Conservation (phyloP, 2,329 filamentous ascomycete genomes). For the Thelonectria rubi region DNA sequence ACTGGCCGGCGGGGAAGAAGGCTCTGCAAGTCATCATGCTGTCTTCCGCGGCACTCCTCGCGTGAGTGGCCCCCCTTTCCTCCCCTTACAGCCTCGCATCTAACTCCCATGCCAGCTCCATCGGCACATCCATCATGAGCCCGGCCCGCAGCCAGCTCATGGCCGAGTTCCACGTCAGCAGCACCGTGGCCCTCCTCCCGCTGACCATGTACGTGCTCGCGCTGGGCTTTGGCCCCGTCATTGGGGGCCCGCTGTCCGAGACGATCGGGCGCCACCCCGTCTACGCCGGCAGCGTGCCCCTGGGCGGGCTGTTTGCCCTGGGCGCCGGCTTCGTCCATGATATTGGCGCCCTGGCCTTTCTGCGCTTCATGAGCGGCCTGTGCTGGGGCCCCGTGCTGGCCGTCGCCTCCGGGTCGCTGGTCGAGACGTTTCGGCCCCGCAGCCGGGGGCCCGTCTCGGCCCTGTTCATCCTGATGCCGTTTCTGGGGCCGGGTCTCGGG, state of each 20-base stretch:
- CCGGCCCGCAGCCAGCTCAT: slow-evolving; percentile 54
- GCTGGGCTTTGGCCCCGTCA: slow-evolving; percentile 66
- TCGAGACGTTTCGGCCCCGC: slow-evolving; percentile 57
- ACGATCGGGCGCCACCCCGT: slow-evolving; percentile 63
- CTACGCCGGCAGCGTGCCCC: slow-evolving; percentile 56
- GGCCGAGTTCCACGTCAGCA: slow-evolving; percentile 61
- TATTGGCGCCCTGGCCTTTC: slow-evolving; percentile 60
- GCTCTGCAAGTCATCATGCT: slow-evolving; percentile 50
- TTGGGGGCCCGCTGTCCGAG: slow-evolving; percentile 68
- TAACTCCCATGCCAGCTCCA: slow-evolving; percentile 52
- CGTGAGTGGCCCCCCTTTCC: slow-evolving; percentile 45
- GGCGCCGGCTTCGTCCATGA: slow-evolving; percentile 61
- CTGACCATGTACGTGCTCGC: slow-evolving; percentile 69
- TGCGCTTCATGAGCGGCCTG: slow-evolving; percentile 66
- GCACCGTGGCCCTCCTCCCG: slow-evolving; percentile 66
- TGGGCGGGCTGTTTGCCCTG: slow-evolving; percentile 64
- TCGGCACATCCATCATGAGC: slow-evolving; percentile 64
- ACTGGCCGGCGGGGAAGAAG: slow-evolving; percentile 58
- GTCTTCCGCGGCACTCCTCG: slow-evolving; percentile 52
- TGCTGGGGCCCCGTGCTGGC: slow-evolving; percentile 59
- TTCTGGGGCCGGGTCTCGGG: slow-evolving; percentile 62
- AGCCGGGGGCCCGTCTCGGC: slow-evolving; percentile 54
- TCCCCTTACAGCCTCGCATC: neutral
- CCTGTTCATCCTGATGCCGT: slow-evolving; percentile 60
- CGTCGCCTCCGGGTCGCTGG: slow-evolving; percentile 59